phyloP scores from a whole-genome alignment of 2,329 filamentous ascomycete genomes.

The Calonectria fujianensis region DNA sequence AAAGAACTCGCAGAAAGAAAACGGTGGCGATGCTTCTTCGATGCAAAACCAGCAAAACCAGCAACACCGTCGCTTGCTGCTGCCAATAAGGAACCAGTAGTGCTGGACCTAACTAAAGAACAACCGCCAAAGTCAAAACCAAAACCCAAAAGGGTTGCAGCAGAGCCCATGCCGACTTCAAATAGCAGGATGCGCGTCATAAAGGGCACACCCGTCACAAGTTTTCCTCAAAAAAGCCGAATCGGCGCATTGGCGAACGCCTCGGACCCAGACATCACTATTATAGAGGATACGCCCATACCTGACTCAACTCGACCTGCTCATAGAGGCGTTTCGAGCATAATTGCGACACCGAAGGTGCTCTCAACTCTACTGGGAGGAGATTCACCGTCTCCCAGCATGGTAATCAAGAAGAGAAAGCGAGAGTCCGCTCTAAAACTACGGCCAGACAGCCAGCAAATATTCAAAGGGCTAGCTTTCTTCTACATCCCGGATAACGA shows the following conservation, averaged over 20 bases:
- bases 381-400: constrained; percentile 53
- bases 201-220: constrained; percentile 57
- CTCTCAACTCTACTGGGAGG: constrained; percentile 40
- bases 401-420: constrained; percentile 68
- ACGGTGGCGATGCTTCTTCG: constrained; percentile 56
- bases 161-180: constrained; percentile 43
- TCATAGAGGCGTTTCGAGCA: constrained; percentile 49
- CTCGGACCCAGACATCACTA: constrained; percentile 45
- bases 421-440: constrained; percentile 63
- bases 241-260: constrained; percentile 44
- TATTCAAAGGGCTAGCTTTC: constrained; percentile 78
- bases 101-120: constrained; percentile 45
- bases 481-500: constrained; percentile 91
- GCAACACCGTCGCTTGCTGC: constrained; percentile 13
- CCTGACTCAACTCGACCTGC: constrained; percentile 52
- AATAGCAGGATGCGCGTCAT: constrained; percentile 47
- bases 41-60: constrained; percentile 36
- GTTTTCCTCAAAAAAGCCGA: constrained; percentile 47
- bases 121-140: constrained; percentile 40
- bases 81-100: constrained; percentile 32
- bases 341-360: constrained; percentile 58
- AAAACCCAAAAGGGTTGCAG: constrained; percentile 48
- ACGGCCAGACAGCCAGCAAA: constrained; percentile 71
- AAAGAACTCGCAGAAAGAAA: constrained; percentile 60
- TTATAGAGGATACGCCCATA: constrained; percentile 56